Percentiles rank a stretch among this genome's conserved stretches.
phyloP scores from a whole-genome alignment of 2,329 filamentous ascomycete species.

The Sphaceloma murrayae region DNA sequence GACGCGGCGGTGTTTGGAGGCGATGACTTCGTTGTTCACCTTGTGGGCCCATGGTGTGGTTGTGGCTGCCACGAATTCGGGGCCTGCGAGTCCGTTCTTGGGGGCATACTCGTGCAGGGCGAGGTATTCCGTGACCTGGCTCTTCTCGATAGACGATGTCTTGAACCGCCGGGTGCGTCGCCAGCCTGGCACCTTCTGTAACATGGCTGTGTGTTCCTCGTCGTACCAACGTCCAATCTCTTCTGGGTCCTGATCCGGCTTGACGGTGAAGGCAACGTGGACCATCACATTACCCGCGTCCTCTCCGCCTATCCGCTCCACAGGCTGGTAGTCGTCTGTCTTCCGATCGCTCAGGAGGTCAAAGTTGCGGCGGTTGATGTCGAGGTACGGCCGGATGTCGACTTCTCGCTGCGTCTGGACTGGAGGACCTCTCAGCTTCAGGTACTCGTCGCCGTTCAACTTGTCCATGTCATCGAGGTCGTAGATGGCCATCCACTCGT shows the following conservation, averaged over 20 bases:
- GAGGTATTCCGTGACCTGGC: slow-evolving; percentile 46
- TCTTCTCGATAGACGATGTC: slow-evolving; percentile 53
- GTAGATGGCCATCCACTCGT: slow-evolving; percentile 70
- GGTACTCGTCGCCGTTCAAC: slow-evolving; percentile 63
- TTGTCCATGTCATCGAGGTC: slow-evolving; percentile 67
- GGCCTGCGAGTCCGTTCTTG: slow-evolving; percentile 55
- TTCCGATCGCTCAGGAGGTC: slow-evolving; percentile 50
- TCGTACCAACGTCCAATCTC: slow-evolving; percentile 60
- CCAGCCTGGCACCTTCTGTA: slow-evolving; percentile 71
- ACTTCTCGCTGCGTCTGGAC: slow-evolving; percentile 49
- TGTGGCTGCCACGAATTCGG: slow-evolving; percentile 54
- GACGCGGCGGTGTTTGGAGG: slow-evolving; percentile 46
- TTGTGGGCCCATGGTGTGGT: slow-evolving; percentile 53
- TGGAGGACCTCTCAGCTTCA: slow-evolving; percentile 48
- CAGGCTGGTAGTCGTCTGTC: slow-evolving; percentile 46
- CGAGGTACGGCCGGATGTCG: slow-evolving; percentile 42
- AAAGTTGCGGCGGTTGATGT: slow-evolving; percentile 61
- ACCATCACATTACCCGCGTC: slow-evolving; percentile 54
- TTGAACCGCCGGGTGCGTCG: slow-evolving; percentile 61
- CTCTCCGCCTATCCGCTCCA: slow-evolving; percentile 51
- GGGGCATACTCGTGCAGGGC: slow-evolving; percentile 64
- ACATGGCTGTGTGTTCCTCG: slow-evolving; percentile 62
- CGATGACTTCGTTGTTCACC: slow-evolving; percentile 51
- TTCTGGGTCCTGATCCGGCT: slow-evolving; percentile 45
- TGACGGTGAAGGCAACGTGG: slow-evolving; percentile 50